Evolutionary conservation across 345 rosid species (phyloP).

Genomic region (Limnanthes douglasii): DNA sequence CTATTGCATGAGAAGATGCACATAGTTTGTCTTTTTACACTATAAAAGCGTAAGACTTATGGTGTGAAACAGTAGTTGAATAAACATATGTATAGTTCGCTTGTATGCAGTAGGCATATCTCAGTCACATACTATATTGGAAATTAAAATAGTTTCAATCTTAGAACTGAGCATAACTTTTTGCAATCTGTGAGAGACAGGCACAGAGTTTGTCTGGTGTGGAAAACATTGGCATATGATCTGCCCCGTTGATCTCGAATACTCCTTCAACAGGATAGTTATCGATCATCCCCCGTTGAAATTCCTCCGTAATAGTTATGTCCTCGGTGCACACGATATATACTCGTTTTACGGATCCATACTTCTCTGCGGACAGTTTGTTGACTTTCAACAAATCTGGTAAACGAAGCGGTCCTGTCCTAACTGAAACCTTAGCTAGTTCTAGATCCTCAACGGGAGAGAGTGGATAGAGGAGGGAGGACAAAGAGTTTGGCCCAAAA

Average conservation of each 20-base stretch:
- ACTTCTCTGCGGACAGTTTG: slow-evolving; percentile 15
- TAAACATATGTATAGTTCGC: too few species aligned
- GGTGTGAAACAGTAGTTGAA: too few species aligned
- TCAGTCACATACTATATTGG: too few species aligned
- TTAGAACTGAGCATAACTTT: too few species aligned
- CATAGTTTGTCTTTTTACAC: too few species aligned
- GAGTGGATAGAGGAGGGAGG: too few species aligned
- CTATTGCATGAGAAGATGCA: too few species aligned
- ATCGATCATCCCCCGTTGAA: slow-evolving; percentile 21
- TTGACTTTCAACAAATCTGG: slow-evolving; percentile 12
- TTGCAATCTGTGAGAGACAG: slow-evolving; percentile 12
- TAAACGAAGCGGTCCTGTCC: slow-evolving; percentile 13
- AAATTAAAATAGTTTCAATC: too few species aligned
- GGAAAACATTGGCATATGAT: slow-evolving; percentile 35
- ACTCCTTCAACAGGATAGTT: slow-evolving; percentile 20
- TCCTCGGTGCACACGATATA: slow-evolving; percentile 20
- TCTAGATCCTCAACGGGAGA: too few species aligned
- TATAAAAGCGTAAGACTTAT: too few species aligned
- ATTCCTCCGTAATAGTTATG: slow-evolving; percentile 2
- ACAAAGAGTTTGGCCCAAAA: neutral
- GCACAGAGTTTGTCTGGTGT: slow-evolving; percentile 20
- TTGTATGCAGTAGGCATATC: too few species aligned
- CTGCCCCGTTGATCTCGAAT: slow-evolving; percentile 18
- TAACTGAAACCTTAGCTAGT: slow-evolving; percentile 16
- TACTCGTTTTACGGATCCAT: slow-evolving; percentile 17